These are phyloP conservation scores for Crithidia brevicula DNA, from an alignment of 208 protist species.

Conservation along the genomic window DNA sequence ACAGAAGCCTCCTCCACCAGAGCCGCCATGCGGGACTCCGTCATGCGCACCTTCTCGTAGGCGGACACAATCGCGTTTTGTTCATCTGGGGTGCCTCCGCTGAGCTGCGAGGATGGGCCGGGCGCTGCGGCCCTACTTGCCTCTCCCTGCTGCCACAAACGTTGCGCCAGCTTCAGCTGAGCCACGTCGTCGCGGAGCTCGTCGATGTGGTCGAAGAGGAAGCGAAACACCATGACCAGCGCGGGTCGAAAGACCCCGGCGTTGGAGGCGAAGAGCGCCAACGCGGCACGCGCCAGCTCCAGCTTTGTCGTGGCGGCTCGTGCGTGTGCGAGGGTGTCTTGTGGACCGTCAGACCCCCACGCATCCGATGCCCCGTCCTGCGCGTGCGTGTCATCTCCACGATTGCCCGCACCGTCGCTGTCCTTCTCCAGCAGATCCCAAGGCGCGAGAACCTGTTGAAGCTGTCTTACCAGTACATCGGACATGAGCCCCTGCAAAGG, in stretches of 20 bases:
- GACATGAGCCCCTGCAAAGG: conserved; percentile 12
- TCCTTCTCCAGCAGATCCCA: conserved; percentile 46
- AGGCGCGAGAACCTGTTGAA: conserved; percentile 57
- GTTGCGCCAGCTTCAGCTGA: conserved; percentile 13
- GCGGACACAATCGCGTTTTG: conserved; percentile 54
- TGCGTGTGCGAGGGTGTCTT: neutral
- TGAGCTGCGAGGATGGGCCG: neutral
- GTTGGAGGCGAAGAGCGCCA: conserved; percentile 85
- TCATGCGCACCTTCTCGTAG: conserved; percentile 69
- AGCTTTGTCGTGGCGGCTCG: conserved; percentile 43
- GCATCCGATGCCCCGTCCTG: neutral
- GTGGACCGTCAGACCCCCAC: neutral
- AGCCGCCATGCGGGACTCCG: conserved; percentile 73
- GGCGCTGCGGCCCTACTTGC: neutral
- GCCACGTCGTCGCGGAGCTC: conserved; percentile 51
- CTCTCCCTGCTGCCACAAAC: conserved; percentile 3
- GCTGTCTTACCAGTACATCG: conserved; percentile 44
- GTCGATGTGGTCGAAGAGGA: conserved; percentile 80
- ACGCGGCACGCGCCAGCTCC: conserved; percentile 72
- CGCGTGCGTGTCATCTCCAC: neutral
- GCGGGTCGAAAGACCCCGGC: conserved; percentile 67
- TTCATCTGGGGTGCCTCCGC: conserved; percentile 28
- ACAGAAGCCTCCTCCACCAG: conserved; percentile 74
- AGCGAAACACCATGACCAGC: conserved; percentile 67
- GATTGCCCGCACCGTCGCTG: no score